Base-by-base conservation (phyloP, 306 rosid species). In the Medicago ruthenica region DNA sequence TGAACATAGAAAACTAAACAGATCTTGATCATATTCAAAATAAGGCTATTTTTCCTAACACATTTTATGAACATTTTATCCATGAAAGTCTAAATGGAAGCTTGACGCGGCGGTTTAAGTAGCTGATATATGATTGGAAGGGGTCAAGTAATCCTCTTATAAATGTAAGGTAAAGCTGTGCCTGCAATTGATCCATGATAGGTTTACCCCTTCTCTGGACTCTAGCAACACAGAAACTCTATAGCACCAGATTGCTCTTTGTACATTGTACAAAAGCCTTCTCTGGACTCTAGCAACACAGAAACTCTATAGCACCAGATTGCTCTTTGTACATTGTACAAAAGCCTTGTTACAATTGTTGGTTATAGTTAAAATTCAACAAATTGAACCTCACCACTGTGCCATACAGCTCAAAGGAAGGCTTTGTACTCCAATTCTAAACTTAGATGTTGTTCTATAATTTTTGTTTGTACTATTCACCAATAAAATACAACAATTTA, bases 1-100 rank as follows among this genome's bases (percentile, higher is more conserved):
- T 7, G 27, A 50, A 27, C 24, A 5, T 48, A 18, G 31, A 67
- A 47, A 73, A 50, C 61, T 66, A 47, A 73, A 50, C 61, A 67
- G 66, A 67, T 75, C 44, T 41, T 63, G 17, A 70, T 75, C 53
- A 42, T 37, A 47, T 16, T 20, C 5, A 74, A 27, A 78, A 41
- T 47, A 70, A 45, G 8, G 5, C 50, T 20, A 55, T 4, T 1
- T 11, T 34, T 39, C 53, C 66, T 42, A 67, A 8, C 8, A 10
- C 3, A 53, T 73, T 14, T 47, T 41, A 48, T 12, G 27, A 6
- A 34, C 57, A 74, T 44, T 50, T 41, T 67, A 27, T 18, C 58
- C 57, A 62, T 21, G 63, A 74, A 82, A 78, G 37, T 53, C 48
- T 0, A 64, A 61, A 62, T 12, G 44, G 48, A 9, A 64, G 48